A percentile compares a stretch with the other conserved stretches of the same genome.
Conservation (phyloP, 768 basidiomycete species). For the Lanmaoa pseudosensibilis region DNA sequence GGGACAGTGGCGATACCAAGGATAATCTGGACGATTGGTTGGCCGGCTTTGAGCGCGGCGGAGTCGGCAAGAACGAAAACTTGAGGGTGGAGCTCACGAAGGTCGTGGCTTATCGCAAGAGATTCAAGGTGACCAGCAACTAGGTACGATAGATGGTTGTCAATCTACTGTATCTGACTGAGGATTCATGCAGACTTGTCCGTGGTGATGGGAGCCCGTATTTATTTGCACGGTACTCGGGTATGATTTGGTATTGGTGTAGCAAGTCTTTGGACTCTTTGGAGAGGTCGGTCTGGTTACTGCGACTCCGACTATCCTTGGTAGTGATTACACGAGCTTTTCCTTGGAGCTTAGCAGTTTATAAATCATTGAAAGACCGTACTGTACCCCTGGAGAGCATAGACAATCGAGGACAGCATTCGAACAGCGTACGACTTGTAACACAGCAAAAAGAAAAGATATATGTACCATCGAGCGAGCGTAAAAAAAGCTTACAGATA, state of each 20-base stretch:
- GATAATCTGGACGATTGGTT: not conserved
- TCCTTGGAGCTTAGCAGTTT: no score
- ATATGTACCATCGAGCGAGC: slow-evolving; percentile 13
- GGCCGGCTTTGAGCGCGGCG: not conserved
- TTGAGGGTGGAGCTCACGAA: not conserved
- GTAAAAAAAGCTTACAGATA: slow-evolving; percentile 8
- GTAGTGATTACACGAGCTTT: no score
- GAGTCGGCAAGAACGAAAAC: not conserved
- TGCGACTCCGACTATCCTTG: no score
- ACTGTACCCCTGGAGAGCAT: no score
- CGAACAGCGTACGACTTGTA: slow-evolving; percentile 6
- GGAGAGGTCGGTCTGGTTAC: no score
- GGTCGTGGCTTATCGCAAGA: not conserved
- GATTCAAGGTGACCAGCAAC: not conserved
- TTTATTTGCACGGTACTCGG: no score
- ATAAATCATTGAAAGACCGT: no score
- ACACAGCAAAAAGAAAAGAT: slow-evolving; percentile 13
- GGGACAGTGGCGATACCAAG: not conserved
- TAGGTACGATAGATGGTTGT: not conserved
- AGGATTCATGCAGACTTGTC: not conserved
- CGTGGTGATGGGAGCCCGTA: no score
- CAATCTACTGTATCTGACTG: not conserved
- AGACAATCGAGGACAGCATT: not conserved
- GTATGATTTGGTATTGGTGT: no score
- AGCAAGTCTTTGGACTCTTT: no score